Evolutionary conservation across 208 protist genomes (phyloP), one percentile per base, ranked within the genome.

Genomic region (Porcisia hertigi): DNA sequence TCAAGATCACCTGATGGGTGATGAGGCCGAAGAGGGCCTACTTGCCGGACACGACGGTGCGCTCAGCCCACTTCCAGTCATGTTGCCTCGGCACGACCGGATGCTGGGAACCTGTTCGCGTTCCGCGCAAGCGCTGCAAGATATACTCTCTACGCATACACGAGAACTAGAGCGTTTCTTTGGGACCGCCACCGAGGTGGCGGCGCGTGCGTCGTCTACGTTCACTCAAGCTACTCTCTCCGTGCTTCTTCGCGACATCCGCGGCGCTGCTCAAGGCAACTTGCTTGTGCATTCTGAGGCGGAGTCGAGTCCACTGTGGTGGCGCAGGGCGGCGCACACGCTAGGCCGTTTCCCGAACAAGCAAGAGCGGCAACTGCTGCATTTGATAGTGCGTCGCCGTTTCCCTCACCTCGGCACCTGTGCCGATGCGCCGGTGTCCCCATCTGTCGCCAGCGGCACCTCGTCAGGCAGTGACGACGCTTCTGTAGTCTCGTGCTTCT

Each of bases 401-500:
- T 91, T 85, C 71, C 86, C 86, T 6, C 80, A 91, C 73, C 57
- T 93, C 5, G 82, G 86, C 54, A 75, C 81, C 45, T 84, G 36
- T n/a, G 63, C 77, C 1, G 71, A 57, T 34, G 64, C 64, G 49
- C 64, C 64, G 9, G 12, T 30, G 39, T 9, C 11, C 12, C 43
- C 64, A 43, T 30, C 18, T 25, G 36, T 30, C 36, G 36, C 60
- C 5, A 20, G 39, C 23, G 67, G 18, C 62, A 75, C 23, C 81
- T 59, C 45, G 54, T 63, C 72, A 70, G 58, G 20, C 5, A 62
- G 25, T 67, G 8, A 67, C 6, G 20, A 39, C 49, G 18, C 70
- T n/a, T 34, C 69, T 36, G 49, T 79, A 16, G 77, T 77, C 16
- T 45, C 43, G 0, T 82, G 78, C 69, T 16, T 53, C 12, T 12